Percentiles rank a stretch among this genome's conserved stretches.
Conservation (phyloP, 2,329 filamentous ascomycete species). For the Aspergillus floridensis region DNA sequence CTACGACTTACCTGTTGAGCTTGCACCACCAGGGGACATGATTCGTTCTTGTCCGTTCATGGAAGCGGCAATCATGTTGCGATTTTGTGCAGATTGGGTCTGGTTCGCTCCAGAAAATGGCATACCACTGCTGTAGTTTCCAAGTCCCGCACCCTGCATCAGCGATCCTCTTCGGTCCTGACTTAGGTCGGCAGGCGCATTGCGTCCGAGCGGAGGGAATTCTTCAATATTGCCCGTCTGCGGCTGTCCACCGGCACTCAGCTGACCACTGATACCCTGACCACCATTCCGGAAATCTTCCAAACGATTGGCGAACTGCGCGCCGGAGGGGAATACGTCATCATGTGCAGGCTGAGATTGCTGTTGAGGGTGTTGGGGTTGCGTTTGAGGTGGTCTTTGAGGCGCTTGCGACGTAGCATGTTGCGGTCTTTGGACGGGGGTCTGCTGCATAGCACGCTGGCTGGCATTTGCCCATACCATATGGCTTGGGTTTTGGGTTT, state of each 20-base stretch:
- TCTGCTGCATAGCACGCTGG: slow-evolving; percentile 53
- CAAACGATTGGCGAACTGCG: slow-evolving; percentile 52
- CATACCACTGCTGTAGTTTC: slow-evolving; percentile 39
- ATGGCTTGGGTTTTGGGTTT: slow-evolving; percentile 51
- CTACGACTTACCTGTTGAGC: slow-evolving; percentile 29
- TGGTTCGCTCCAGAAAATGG: slow-evolving; percentile 45
- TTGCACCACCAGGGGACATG: slow-evolving; percentile 34
- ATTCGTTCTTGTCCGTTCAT: slow-evolving; percentile 43
- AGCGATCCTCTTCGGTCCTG: slow-evolving; percentile 51
- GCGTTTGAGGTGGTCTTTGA: slow-evolving; percentile 41
- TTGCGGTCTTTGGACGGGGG: slow-evolving; percentile 54
- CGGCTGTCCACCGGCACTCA: slow-evolving; percentile 50
- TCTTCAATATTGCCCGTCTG: slow-evolving; percentile 59
- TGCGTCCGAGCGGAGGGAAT: slow-evolving; percentile 59
- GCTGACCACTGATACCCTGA: slow-evolving; percentile 53
- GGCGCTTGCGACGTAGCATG: slow-evolving; percentile 44
- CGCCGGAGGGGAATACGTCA: slow-evolving; percentile 46
- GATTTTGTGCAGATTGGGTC: slow-evolving; percentile 35
- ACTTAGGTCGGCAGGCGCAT: slow-evolving; percentile 49
- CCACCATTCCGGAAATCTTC: slow-evolving; percentile 59
- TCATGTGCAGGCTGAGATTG: slow-evolving; percentile 49
- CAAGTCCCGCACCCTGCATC: slow-evolving; percentile 51
- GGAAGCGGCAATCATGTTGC: slow-evolving; percentile 29
- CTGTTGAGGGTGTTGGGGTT: slow-evolving; percentile 41
- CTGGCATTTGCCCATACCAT: slow-evolving; percentile 58